Base-by-base conservation (phyloP, 1,284 basidiomycete genomes). In the Sphagnurus paluster region DNA sequence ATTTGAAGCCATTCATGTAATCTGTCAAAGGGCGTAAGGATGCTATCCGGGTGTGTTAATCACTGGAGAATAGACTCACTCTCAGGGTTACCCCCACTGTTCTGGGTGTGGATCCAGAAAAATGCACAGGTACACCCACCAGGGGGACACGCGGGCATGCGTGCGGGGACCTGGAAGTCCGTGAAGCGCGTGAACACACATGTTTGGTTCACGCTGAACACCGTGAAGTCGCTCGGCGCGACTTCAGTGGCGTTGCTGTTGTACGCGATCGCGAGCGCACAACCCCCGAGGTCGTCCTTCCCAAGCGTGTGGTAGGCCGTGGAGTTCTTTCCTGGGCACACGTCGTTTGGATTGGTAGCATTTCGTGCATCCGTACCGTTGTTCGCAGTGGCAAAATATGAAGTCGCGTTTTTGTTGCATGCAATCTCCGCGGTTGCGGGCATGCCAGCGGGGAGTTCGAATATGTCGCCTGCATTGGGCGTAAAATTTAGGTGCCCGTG, bases 1-100 rank as follows among this genome's bases (percentile, higher is more conserved):
- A 90, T 54, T 80, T 77, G 75, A 89, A 90, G 19, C 80, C 80
- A 41, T 77, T 85, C 81, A 88, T 86, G 68, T 86, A 90, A 54
- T 77, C 79, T 81, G 50, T 11, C 7, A 17, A 0, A 42, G 44
- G 33, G 8, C 19, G 8, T 38, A 24, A 37, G 10, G 13, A 25
- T n/a, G n/a, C n/a, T n/a, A n/a, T n/a, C n/a, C n/a, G n/a, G n/a
- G n/a, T n/a, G n/a, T n/a, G n/a, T n/a, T n/a, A n/a, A n/a, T n/a
- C n/a, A n/a, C n/a, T n/a, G n/a, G n/a, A n/a, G n/a, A 28, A 29
- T 47, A 16, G 19, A 39, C 25, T 39, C 17, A 37, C 5, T 42
- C 5, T 24, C 19, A 23, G 16, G 48, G 58, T 29, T 39, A 68
- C 66, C 63, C 20, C 67, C 64, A 33, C 59, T 62, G 17, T 64